Evolutionary conservation across 306 rosid genomes (phyloP), one percentile per base, ranked within the genome.

Genomic region (Citrullus mucosospermus): DNA sequence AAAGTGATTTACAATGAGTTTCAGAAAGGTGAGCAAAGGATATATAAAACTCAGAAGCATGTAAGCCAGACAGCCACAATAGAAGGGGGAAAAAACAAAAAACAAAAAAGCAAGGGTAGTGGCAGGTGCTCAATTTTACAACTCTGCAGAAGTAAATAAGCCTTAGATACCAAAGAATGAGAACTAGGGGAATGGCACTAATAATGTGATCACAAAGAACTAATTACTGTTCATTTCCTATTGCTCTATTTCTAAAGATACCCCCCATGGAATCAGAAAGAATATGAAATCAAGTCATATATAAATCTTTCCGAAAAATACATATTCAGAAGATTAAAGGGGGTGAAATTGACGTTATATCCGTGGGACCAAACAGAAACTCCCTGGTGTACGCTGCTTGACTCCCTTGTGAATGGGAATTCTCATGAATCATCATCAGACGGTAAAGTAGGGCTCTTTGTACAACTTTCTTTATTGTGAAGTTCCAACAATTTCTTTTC

Each of bases 401-500:
- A 34, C 14, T 34, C 78, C 18, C 32, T 18, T 34, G 58, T 61
- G 80, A 59, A 77, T 61, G 73, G 72, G 71, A 44, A 28, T 66
- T 53, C 17, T 41, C 44, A 46, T 9, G 44, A 60, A 85, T 88
- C 78, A 17, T 88, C 82, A 62, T 90, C 93, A 41, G 96, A 77
- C 60, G 85, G 88, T 80, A 84, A 34, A 1, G 98, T 95, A 9
- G 98, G 91, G 84, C 87, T 87, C 80, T 83, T 85, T 63, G 86
- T 76, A 82, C 98, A 95, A 88, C 87, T 89, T 44, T 92, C 95
- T 76, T 53, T 82, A 83, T 84, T 80, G 87, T 95, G 97, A 55
- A 95, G 96, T 87, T 95, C 97, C 88, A 95, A 62, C 84, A 95
- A 80, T 84, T 79, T 89, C 82, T 82, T 80, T 85, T 95, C 97